A percentile compares a stretch with the other conserved stretches of the same genome.
These are phyloP conservation scores for Metschnikowia matae DNA, from an alignment of 805 yeast species.

Conservation along the genomic window DNA sequence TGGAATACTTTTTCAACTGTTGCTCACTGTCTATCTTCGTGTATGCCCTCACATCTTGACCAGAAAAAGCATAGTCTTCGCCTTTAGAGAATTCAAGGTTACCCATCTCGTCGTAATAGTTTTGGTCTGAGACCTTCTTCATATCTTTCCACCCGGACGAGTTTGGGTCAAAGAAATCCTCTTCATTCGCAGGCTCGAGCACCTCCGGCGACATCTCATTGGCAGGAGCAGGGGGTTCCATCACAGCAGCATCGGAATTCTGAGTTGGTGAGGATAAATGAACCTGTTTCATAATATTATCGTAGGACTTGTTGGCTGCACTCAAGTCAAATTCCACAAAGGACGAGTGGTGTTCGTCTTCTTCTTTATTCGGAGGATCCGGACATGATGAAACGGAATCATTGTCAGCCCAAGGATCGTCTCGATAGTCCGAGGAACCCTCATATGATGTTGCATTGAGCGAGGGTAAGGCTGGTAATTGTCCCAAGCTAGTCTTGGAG, in stretches of 20 bases:
- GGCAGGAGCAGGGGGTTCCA: neutral
- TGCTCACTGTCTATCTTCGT: constrained; percentile 86
- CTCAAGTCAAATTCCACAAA: constrained; percentile 30
- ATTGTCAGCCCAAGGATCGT: neutral
- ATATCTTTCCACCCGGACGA: constrained; percentile 76
- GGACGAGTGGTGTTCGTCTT: neutral
- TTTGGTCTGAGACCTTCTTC: constrained; percentile 73
- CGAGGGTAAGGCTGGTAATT: constrained; percentile 15
- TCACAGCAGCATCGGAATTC: neutral
- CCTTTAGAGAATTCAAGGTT: constrained; percentile 46
- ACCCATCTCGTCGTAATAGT: constrained; percentile 79
- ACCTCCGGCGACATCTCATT: neutral
- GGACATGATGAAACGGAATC: neutral
- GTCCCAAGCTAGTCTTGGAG: constrained; percentile 12
- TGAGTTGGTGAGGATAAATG: constrained; percentile 4
- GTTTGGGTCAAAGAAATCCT: constrained; percentile 36
- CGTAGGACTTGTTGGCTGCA: constrained; percentile 3
- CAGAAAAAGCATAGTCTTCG: constrained; percentile 27
- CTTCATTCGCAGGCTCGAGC: constrained; percentile 13
- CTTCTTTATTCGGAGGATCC: neutral
- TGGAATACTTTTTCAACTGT: constrained; percentile 68
- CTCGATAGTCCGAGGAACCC: neutral
- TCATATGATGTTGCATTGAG: neutral
- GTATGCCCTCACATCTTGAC: constrained; percentile 60
- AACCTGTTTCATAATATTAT: constrained; percentile 8